Conservation (phyloP, 345 rosid genomes). For the Raphanus raphanistrum region DNA sequence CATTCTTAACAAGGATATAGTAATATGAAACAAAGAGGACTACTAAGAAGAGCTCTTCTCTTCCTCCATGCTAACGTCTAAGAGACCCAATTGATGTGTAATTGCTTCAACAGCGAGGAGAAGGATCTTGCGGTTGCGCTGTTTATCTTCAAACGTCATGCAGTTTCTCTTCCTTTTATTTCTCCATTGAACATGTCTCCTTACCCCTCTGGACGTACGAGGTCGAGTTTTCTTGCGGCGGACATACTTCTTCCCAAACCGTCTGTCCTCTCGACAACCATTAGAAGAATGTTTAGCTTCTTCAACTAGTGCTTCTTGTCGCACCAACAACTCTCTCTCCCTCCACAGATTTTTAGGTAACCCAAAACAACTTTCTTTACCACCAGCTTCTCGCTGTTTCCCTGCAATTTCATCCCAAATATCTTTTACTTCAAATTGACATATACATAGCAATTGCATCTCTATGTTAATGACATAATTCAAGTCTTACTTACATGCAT, state of each 20-base stretch:
- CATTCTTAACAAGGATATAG: too few species aligned
- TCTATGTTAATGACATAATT: too few species aligned
- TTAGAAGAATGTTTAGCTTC: neutral
- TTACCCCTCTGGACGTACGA: neutral
- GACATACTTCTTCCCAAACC: neutral
- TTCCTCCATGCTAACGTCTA: neutral
- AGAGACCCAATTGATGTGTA: neutral
- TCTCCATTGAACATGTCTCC: slow-evolving; percentile 15
- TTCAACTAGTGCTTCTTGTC: neutral
- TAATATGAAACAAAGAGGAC: neutral
- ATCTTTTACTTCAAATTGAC: too few species aligned
- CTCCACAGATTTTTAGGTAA: too few species aligned
- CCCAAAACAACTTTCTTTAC: too few species aligned
- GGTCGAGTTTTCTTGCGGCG: neutral
- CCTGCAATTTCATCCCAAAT: too few species aligned
- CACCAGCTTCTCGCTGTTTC: too few species aligned
- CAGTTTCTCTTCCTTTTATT: neutral
- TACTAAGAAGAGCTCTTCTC: neutral
- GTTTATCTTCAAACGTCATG: neutral
- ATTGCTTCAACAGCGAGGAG: slow-evolving; percentile 15
- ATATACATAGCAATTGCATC: too few species aligned
- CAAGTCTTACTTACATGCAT: too few species aligned
- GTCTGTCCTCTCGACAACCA: neutral
- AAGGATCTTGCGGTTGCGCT: slow-evolving; percentile 15
- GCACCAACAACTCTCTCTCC: too few species aligned